Conservation (phyloP, 78 protist genomes). For the Dictyostelium firmibasis region DNA sequence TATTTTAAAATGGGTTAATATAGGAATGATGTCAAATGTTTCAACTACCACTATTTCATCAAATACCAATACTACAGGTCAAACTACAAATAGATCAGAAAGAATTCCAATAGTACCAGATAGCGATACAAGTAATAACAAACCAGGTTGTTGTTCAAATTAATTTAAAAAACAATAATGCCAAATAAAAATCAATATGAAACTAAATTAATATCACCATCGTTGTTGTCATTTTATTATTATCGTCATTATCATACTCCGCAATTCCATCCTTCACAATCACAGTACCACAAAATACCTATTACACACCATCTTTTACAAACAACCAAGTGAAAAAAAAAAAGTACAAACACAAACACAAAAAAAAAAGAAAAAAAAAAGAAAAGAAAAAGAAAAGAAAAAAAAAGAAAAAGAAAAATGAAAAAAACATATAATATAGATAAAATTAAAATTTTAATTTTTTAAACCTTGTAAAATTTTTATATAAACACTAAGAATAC, state of each 20-base stretch:
- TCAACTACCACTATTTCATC: background rate
- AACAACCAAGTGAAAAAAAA: too few species aligned
- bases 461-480: background rate
- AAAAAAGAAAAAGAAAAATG: background rate
- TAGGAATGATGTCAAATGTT: conserved; percentile 54
- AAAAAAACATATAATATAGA: background rate
- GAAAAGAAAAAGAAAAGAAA: background rate
- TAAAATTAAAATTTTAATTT: background rate
- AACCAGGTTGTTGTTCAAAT: background rate
- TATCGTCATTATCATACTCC: background rate
- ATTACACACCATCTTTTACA: background rate
- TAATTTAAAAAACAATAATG: background rate
- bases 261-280: background rate
- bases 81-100: conserved; percentile 37
- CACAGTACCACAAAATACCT: background rate
- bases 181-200: background rate
- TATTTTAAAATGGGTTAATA: background rate
- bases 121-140: background rate
- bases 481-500: background rate
- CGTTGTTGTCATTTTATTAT: background rate
- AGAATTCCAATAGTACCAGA: conserved; percentile 76
- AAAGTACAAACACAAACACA: too few species aligned
- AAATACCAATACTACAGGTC: background rate
- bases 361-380: background rate
- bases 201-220: background rate